phyloP scores from a whole-genome alignment of 176 grass and related monocot genomes.

The sorghum (Sorghum bicolor) region DNA sequence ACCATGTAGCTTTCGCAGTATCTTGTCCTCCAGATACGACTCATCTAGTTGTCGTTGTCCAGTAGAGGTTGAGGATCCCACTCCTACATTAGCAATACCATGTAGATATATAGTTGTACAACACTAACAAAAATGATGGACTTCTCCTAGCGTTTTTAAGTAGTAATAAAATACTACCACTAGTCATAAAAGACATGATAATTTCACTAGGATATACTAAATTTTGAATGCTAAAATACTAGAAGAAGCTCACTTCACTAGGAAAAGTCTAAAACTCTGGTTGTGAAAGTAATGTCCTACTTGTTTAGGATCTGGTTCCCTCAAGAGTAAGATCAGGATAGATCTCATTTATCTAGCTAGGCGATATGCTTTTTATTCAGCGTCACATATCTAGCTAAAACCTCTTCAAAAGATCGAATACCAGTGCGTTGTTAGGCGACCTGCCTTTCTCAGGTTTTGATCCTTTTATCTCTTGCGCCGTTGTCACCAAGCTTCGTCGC shows the following conservation, averaged over 20 bases:
- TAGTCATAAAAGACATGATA: too few species aligned
- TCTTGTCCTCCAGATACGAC: neutral
- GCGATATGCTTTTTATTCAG: neutral
- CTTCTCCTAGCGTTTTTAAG: too few species aligned
- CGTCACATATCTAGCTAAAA: neutral
- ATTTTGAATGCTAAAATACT: too few species aligned
- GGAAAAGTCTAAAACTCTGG: too few species aligned
- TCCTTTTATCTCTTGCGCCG: neutral
- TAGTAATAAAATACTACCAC: too few species aligned
- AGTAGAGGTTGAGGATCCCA: too few species aligned
- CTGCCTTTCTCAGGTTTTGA: neutral
- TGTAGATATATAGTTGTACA: neutral
- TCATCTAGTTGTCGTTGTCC: neutral
- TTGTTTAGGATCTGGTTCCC: neutral
- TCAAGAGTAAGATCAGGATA: neutral
- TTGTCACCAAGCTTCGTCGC: neutral
- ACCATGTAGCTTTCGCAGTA: neutral
- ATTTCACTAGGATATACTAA: too few species aligned
- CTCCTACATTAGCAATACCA: neutral
- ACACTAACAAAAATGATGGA: too few species aligned
- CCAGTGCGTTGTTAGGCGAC: neutral
- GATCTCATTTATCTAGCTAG: neutral
- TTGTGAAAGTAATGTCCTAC: neutral
- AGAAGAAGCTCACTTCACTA: too few species aligned
- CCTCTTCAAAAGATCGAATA: neutral